phyloP scores from a whole-genome alignment of 257 asterid species.

The Knoxia roxburghii region DNA sequence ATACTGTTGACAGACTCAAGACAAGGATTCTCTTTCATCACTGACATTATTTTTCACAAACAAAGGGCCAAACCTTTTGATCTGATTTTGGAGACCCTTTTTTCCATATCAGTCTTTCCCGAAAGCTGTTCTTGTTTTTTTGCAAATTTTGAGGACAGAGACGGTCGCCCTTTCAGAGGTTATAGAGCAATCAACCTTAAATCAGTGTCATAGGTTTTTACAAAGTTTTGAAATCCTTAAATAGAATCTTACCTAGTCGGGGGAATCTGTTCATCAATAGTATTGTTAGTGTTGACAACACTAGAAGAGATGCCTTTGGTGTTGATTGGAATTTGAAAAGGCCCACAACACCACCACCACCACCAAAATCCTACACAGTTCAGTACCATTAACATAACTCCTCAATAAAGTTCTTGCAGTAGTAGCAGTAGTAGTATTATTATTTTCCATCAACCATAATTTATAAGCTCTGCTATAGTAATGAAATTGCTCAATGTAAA shows the following conservation, averaged over 20 bases:
- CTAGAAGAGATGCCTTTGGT: too few relatives aligned
- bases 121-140: not conserved
- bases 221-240: too few relatives aligned
- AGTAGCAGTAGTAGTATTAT: not conserved
- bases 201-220: too few relatives aligned
- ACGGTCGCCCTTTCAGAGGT: not conserved
- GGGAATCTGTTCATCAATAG: constrained; percentile 1
- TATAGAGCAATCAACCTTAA: not conserved
- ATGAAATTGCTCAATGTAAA: not conserved
- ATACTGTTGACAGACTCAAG: not conserved
- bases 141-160: too few relatives aligned
- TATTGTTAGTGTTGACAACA: too few relatives aligned
- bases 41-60: not conserved
- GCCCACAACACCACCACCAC: too few relatives aligned
- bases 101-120: not conserved
- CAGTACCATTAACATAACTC: not conserved
- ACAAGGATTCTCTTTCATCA: not conserved
- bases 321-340: too few relatives aligned
- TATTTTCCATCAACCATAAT: not conserved
- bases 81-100: not conserved
- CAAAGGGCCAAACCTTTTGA: not conserved
- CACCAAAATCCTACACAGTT: not conserved
- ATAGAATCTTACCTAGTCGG: not conserved
- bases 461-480: not conserved
- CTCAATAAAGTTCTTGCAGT: not conserved